These are phyloP conservation scores for Laburnicola sp. DNA, from an alignment of 2,329 filamentous ascomycete species.

Conservation along the genomic window DNA sequence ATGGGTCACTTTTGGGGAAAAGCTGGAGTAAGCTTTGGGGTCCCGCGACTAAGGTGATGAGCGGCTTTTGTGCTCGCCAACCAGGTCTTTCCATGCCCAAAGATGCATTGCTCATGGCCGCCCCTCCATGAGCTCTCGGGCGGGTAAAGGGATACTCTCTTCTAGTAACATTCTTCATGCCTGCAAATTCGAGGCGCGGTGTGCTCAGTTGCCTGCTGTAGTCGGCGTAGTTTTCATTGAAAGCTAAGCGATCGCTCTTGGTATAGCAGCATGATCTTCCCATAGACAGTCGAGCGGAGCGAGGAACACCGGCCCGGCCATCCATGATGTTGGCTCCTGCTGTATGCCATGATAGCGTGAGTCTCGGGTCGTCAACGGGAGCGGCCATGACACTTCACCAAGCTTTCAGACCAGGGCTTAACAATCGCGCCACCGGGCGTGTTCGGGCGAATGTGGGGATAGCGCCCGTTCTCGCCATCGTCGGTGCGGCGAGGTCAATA, in stretches of 20 bases:
- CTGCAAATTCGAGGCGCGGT: neutral
- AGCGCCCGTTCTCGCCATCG: constrained; percentile 8
- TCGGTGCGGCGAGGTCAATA: neutral
- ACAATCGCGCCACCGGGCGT: constrained; percentile 13
- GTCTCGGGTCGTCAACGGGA: neutral
- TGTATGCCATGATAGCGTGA: neutral
- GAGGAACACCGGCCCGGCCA: constrained; percentile 1
- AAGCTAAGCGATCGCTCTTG: neutral
- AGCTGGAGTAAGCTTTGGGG: constrained; percentile 13
- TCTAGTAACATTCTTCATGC: neutral
- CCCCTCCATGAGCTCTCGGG: constrained; percentile 15
- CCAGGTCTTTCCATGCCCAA: constrained; percentile 2
- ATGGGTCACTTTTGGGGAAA: constrained; percentile 17
- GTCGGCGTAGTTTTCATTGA: neutral
- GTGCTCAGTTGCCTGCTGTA: neutral
- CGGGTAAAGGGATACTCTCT: constrained; percentile 14
- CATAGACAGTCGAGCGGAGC: neutral
- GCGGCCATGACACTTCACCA: constrained; percentile 1
- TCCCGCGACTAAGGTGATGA: constrained; percentile 12
- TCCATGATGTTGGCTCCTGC: neutral
- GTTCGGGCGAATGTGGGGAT: constrained; percentile 12
- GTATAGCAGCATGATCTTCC: neutral
- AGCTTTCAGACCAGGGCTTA: neutral
- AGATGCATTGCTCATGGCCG: constrained; percentile 9
- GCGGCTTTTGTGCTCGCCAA: constrained; percentile 6